These are phyloP conservation scores for Hemisphaericaspora xylofermentans DNA, from an alignment of 1,139 yeast species.

Conservation along the genomic window DNA sequence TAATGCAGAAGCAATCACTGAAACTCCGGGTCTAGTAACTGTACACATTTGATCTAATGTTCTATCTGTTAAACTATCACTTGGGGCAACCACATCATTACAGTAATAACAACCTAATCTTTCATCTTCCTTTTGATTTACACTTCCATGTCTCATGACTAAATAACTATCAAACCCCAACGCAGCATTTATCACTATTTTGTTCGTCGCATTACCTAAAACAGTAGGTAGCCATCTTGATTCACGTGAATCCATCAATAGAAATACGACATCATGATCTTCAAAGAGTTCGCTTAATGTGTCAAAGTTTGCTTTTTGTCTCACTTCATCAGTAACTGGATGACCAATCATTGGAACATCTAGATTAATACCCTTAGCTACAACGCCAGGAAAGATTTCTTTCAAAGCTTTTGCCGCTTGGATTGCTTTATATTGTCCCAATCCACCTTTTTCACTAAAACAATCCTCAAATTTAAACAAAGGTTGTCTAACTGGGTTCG, in stretches of 20 bases:
- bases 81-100: slow-evolving; percentile 92
- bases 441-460: slow-evolving; percentile 52
- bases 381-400: slow-evolving; percentile 75
- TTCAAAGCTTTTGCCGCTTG: slow-evolving; percentile 74
- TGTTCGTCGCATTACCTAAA: slow-evolving; percentile 61
- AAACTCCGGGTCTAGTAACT: slow-evolving; percentile 95
- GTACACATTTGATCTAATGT: slow-evolving; percentile 98
- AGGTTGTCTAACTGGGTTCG: slow-evolving; percentile 95
- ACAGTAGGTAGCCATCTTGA: slow-evolving; percentile 95
- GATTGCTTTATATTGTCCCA: slow-evolving; percentile 69
- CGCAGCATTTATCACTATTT: slow-evolving; percentile 86
- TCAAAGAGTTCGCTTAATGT: slow-evolving; percentile 53
- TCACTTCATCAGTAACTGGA: slow-evolving; percentile 56
- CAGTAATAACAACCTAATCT: slow-evolving; percentile 92
- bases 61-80: slow-evolving; percentile 78
- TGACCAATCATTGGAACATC: slow-evolving; percentile 98
- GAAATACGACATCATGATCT: slow-evolving; percentile 70
- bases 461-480: slow-evolving; percentile 77
- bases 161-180: slow-evolving; percentile 90
- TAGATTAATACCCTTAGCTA: slow-evolving; percentile 57
- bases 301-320: slow-evolving; percentile 52
- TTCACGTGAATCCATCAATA: slow-evolving; percentile 92
- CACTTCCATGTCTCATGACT: slow-evolving; percentile 87
- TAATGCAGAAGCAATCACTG: slow-evolving; percentile 79
- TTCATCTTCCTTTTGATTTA: slow-evolving; percentile 19